phyloP scores from a whole-genome alignment of 306 rosid genomes.

The Citrullus mucosospermus region DNA sequence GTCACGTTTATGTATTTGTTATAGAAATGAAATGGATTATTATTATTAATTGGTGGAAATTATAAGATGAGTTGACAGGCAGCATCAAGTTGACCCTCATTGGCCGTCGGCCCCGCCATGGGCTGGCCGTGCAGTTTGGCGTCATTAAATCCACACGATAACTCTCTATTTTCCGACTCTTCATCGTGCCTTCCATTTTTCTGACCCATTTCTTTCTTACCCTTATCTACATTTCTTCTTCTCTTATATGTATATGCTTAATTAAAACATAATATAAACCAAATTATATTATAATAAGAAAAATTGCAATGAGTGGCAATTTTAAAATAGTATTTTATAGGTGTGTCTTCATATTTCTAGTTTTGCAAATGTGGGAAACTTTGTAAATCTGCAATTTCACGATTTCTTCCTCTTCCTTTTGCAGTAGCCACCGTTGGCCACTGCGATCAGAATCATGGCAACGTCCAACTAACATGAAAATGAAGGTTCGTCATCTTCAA shows the following conservation, averaged over 20 bases:
- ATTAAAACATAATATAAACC: not conserved
- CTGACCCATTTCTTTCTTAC: not conserved
- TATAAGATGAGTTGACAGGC: not conserved
- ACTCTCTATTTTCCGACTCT: not conserved
- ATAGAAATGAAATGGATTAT: not conserved
- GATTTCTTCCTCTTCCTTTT: no score
- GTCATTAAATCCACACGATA: not conserved
- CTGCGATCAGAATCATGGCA: no score
- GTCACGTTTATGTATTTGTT: not conserved
- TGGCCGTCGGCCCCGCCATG: constrained; percentile 2
- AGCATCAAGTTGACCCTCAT: not conserved
- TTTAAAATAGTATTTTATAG: no score
- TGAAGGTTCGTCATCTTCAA: no score
- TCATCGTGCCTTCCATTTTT: not conserved
- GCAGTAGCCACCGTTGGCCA: no score
- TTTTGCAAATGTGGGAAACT: no score
- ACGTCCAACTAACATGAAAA: no score
- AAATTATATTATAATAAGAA: not conserved
- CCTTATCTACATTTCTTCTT: not conserved
- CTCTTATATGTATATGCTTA: not conserved
- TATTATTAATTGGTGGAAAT: not conserved
- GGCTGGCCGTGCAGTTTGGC: not conserved
- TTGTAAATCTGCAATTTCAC: no score
- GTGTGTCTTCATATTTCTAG: no score
- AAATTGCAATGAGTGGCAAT: no score